Evolutionary conservation across 139 green algal genomes (phyloP).

Genomic region (Chlamydomonas asymmetrica): DNA sequence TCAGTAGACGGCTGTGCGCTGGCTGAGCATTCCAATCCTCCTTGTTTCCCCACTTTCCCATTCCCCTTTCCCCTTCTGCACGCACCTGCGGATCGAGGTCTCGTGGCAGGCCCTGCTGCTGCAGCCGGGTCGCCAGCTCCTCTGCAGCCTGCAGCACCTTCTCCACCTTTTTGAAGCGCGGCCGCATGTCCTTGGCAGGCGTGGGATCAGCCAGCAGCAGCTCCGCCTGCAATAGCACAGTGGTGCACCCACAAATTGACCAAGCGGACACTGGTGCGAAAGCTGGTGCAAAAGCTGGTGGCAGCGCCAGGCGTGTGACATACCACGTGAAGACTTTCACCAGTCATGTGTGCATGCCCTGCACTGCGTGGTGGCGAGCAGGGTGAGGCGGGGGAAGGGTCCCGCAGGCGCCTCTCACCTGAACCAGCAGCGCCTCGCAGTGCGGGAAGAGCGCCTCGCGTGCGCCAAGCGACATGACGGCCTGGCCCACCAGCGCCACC

Average conservation of each 20-base stretch:
- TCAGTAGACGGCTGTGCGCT: too few species aligned
- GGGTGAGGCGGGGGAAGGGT: neutral
- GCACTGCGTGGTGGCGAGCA: neutral
- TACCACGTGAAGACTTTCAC: too few species aligned
- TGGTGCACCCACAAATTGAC: too few species aligned
- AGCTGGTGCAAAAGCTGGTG: neutral
- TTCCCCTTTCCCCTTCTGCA: too few species aligned
- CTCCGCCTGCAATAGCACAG: neutral
- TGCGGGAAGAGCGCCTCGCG: conserved; percentile 44
- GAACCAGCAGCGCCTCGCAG: conserved; percentile 45
- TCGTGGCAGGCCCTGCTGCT: conserved; percentile 17
- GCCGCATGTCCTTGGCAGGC: conserved; percentile 34
- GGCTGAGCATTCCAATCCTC: too few species aligned
- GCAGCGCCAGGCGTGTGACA: too few species aligned
- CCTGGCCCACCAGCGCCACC: conserved; percentile 38
- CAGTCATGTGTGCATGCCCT: too few species aligned
- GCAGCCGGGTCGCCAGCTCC: conserved; percentile 41
- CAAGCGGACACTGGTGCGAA: too few species aligned
- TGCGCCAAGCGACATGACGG: conserved; percentile 43
- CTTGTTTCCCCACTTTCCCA: too few species aligned
- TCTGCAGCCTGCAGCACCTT: conserved; percentile 38
- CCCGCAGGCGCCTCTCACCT: neutral
- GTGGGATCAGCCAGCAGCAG: conserved; percentile 36
- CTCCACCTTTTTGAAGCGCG: conserved; percentile 43
- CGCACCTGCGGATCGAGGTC: conserved; percentile 38